Percentiles rank a stretch among this genome's conserved stretches.
These are phyloP conservation scores for Fusarium citri DNA, from an alignment of 2,329 filamentous ascomycete genomes.

Conservation along the genomic window DNA sequence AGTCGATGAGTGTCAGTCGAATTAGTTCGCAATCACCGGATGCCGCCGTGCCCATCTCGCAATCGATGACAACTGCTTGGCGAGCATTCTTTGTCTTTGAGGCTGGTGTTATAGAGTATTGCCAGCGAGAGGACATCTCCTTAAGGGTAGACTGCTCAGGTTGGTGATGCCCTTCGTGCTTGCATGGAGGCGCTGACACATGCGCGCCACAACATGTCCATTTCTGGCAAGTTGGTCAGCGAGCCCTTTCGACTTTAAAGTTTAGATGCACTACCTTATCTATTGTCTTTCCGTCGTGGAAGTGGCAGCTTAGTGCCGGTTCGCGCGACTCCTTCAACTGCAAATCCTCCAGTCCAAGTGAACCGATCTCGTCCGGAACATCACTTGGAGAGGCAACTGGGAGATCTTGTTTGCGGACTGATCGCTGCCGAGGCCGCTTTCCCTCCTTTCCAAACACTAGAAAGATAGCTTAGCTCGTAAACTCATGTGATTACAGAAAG, in stretches of 20 bases:
- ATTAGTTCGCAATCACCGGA: slow-evolving; percentile 63
- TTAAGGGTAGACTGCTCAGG: neutral
- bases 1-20: slow-evolving; percentile 62
- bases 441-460: neutral
- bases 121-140: slow-evolving; percentile 15
- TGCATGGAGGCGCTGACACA: neutral
- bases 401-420: neutral
- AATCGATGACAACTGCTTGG: slow-evolving; percentile 61
- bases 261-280: neutral
- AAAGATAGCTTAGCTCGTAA: neutral
- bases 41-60: slow-evolving; percentile 64
- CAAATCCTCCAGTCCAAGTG: neutral
- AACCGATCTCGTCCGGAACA: accelerated
- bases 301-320: neutral
- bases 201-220: slow-evolving; percentile 26
- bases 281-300: slow-evolving; percentile 1
- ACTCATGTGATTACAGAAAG: accelerated
- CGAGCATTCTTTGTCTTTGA: neutral
- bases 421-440: neutral
- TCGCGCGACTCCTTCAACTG: neutral
- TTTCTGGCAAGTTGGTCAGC: neutral
- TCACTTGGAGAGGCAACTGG: neutral
- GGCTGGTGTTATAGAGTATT: neutral
- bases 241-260: accelerated
- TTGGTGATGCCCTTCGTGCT: slow-evolving; percentile 1